Evolutionary conservation across 2,329 filamentous ascomycete genomes (phyloP), one percentile per base, ranked within the genome.

Genomic region (Xylaria sp.): DNA sequence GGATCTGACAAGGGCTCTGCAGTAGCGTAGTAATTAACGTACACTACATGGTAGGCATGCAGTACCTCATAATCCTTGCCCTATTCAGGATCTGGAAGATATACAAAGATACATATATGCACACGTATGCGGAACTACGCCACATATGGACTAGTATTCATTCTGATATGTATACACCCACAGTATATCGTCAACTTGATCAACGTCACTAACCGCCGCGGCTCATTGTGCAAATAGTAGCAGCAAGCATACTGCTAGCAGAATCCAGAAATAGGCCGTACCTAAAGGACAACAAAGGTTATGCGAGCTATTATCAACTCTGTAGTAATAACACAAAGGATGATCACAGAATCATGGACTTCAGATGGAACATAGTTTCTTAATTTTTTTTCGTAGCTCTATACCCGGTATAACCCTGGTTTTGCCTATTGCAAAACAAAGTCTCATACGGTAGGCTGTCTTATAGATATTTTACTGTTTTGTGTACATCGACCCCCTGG

Each of bases 341-440:
- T 18, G 10, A 41, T 58, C 23, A 58, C 15, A 25, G 41, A 62
- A 9, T 20, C 25, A 25, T 46, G 3, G 15, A 18, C 33, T 58
- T 48, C 28, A 56, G 13, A 33, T 15, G 20, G 9, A 58, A 46
- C 41, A 48, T 23, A 54, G 39, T 65, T 64, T 67, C 54, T 56
- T 62, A n/a, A 49, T 68, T 65, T 70, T 68, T 70, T 67, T 68
- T 67, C 62, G 65, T 5, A 15, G 20, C 23, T 49, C 68, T 59
- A 18, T 60, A 55, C 43, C 49, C 25, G 28, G 28, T 13, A 6
- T 6, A 51, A 20, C 46, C 7, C 10, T 60, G 64, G 59, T 15
- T 43, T 60, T 48, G 20, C 20, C 15, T 31, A 48, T 61, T 56
- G 43, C 59, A 48, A 57, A 52, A 57, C 52, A 52, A 43, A 33